Base-by-base conservation (phyloP, 345 rosid species). In the Luvunga scandens region DNA sequence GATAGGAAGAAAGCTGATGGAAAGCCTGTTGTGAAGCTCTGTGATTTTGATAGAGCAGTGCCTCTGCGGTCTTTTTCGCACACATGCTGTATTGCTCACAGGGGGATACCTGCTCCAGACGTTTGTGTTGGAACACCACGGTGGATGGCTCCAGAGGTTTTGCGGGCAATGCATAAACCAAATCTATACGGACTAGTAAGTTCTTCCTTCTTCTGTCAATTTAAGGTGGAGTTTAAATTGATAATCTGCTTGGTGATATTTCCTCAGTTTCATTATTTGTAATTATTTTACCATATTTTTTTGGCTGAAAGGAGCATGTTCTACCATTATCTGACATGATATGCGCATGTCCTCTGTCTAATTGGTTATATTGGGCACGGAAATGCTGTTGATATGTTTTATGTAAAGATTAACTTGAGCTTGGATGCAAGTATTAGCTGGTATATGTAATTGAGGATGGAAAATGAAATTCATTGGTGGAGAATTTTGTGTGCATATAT, bases 101-200 rank as follows among this genome's bases (percentile, higher is more conserved):
- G 78, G 4, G 99, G 98, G 59, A 81, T 91, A 75, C 93, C 92
- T 66, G 94, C 97, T 77, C 93, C 98, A 14, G 83, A 90, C 80
- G 73, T 85, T 72, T 96, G 99, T 88, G 98, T 96, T 59, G 99
- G 99, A 81, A 96, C 98, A 5, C 98, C 99, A 7, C 91, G 98
- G 10, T 96, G 99, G 98, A 94, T 96, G 98, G 98, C 98, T 73
- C 99, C 99, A 12, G 99, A 96, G 84, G 98, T 96, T 78, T 78
- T 94, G 66, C 85, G 65, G 76, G 86, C 98, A 67, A 91, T 91
- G 98, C 87, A 89, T 73, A 85, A 92, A 63, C 88, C 45, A 5
- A 86, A 66, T 71, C 66, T 27, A 19, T 96, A 94, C 59, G 98
- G 99, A 77, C 83, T 96, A 86, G 99, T 94, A 89, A 75, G 86